Conservation (phyloP, 2,329 filamentous ascomycete species). For the Talaromyces albobiverticillius region DNA sequence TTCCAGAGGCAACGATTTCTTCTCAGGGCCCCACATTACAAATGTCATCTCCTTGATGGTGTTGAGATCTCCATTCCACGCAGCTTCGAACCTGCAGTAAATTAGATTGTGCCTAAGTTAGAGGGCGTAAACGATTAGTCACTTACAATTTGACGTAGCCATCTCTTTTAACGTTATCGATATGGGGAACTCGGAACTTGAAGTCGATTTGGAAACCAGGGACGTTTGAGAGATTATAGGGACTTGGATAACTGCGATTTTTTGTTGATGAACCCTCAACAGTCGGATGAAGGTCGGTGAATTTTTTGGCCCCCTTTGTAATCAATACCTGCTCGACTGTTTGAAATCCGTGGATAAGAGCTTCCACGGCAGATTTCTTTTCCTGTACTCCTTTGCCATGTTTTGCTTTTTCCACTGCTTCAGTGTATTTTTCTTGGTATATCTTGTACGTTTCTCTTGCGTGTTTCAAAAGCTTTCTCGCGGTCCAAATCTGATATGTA, state of each 20-base stretch:
- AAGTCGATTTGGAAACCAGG: conserved; percentile 50
- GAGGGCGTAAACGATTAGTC: neutral
- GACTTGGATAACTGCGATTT: neutral
- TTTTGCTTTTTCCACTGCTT: conserved; percentile 15
- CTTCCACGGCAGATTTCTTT: conserved; percentile 57
- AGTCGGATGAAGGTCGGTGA: conserved; percentile 60
- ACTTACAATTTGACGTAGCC: conserved; percentile 65
- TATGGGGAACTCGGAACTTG: conserved; percentile 48
- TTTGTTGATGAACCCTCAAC: conserved; percentile 21
- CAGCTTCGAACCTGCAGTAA: conserved; percentile 56
- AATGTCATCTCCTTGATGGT: conserved; percentile 48
- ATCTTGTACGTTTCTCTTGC: conserved; percentile 38
- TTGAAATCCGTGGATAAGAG: conserved; percentile 53
- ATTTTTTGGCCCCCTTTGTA: conserved; percentile 63
- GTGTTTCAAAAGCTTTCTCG: conserved; percentile 35
- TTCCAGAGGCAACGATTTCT: conserved; percentile 59
- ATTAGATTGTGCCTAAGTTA: neutral
- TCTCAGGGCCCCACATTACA: conserved; percentile 39
- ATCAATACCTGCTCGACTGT: conserved; percentile 55
- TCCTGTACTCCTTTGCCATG: conserved; percentile 36
- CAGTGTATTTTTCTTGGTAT: conserved; percentile 29
- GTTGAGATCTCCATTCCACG: conserved; percentile 66
- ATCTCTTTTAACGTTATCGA: conserved; percentile 53
- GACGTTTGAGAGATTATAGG: neutral
- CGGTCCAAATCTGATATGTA: conserved; percentile 61